These are phyloP conservation scores for Avena eriantha DNA, from an alignment of 176 grass and related monocot species.

Conservation along the genomic window DNA sequence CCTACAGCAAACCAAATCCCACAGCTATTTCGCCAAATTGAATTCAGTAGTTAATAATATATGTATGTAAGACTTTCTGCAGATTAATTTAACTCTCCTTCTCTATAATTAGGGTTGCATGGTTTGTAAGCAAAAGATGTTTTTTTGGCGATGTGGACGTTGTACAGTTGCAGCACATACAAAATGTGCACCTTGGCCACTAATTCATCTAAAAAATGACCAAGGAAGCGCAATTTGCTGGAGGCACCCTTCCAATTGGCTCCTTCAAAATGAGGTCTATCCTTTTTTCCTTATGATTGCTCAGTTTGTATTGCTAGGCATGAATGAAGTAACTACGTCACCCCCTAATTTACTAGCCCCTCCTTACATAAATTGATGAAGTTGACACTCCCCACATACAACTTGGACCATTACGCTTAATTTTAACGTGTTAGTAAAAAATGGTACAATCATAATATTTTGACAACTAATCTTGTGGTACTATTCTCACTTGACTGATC, in stretches of 20 bases:
- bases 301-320: conserved; percentile 27
- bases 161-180: conserved; percentile 81
- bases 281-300: conserved; percentile 52
- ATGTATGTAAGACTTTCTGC: not conserved
- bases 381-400: not conserved
- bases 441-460: conserved; percentile 14
- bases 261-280: conserved; percentile 75
- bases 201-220: conserved; percentile 57
- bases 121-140: conserved; percentile 77
- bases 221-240: conserved; percentile 66
- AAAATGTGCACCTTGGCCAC: conserved; percentile 87
- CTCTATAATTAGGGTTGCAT: conserved; percentile 58
- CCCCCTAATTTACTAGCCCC: not conserved
- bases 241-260: conserved; percentile 70
- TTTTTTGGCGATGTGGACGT: conserved; percentile 83
- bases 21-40: not conserved
- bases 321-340: conserved; percentile 14
- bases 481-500: not conserved
- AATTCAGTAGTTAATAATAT: conserved; percentile 9
- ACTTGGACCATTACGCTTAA: not conserved
- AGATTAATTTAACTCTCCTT: conserved; percentile 43
- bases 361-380: not conserved
- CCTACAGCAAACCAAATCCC: not conserved
- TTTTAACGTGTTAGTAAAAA: conserved; percentile 4
- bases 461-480: not conserved